Base-by-base conservation (phyloP, 2,329 filamentous ascomycete genomes). In the Myotisia sp. region DNA sequence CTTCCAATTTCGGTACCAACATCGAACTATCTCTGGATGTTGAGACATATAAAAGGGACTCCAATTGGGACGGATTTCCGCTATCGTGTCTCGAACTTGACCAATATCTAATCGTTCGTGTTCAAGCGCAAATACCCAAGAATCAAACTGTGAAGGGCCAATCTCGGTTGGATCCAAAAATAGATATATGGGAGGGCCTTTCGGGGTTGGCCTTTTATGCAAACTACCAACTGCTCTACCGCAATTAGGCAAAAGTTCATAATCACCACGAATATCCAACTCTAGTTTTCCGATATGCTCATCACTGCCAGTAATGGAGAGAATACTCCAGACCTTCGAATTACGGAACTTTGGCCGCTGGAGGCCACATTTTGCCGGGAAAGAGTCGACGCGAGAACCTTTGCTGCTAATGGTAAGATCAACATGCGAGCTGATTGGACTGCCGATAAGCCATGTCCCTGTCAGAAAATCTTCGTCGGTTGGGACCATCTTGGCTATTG, bases 81-180 rank as follows among this genome's bases (percentile, higher is more conserved):
- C 69, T 20, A 72, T 43, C 3, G 58, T 51, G 2, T 54, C 44
- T 21, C 72, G 62, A 4, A 53, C 38, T 28, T 68, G 60, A 12
- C 64, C 62, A 23, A 64, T 62, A 9, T 60, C 52, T 5, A 68
- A 51, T 3, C 62, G 55, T 6, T 53, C 50, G 37, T 63, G 62
- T 29, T 67, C 59, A 5, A 59, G 43, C 2, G 71, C 63, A 44
- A 79, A 73, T 0, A 76, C 65, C 43, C 74, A 75, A 2, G 49
- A 50, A 45, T 78, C 72, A 4, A 63, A 37, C 0, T 55, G 46
- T 0, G 60, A 49, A 18, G 63, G 48, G 1, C 64, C 64, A 22
- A 66, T 57, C 10, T 62, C 62, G 4, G 60, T 54, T 0, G 71
- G 67, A 35, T 79, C 70, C 3, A 74, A 52, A 44, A 76, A 77